Conservation (phyloP, 371 early-diverging fungal genomes). For the Lichtheimia ramosa region DNA sequence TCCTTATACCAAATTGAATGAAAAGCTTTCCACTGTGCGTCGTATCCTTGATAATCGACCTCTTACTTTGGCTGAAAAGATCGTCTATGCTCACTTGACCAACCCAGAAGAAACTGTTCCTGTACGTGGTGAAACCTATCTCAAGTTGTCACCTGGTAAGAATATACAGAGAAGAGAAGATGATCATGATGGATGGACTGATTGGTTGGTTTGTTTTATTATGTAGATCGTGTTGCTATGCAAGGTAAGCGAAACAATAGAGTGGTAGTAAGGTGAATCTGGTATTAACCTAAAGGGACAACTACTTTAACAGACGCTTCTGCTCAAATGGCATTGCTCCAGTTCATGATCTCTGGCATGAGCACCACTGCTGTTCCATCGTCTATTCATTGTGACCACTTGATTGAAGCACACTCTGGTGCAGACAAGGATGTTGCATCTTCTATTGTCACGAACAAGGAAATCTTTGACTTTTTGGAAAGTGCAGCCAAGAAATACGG, state of each 20-base stretch:
- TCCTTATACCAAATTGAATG: conserved; percentile 56
- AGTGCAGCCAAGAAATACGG: conserved; percentile 82
- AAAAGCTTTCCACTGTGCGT: conserved; percentile 55
- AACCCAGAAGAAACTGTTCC: conserved; percentile 72
- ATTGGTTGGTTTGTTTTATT: background rate
- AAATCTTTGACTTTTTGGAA: conserved; percentile 85
- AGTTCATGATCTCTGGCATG: conserved; percentile 91
- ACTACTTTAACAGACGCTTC: conserved; percentile 67
- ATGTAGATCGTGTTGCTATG: conserved; percentile 77
- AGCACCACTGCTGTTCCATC: conserved; percentile 85
- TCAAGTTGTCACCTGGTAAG: conserved; percentile 72
- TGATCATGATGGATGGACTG: background rate
- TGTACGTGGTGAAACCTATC: conserved; percentile 68
- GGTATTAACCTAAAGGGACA: background rate
- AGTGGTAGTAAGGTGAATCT: background rate
- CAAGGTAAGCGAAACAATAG: conserved; percentile 45
- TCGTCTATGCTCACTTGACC: conserved; percentile 91
- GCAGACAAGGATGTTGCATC: conserved; percentile 72
- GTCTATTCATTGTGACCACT: conserved; percentile 92
- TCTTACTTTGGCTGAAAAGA: conserved; percentile 92
- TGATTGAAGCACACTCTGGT: conserved; percentile 82
- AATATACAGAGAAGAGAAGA: background rate
- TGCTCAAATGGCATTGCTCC: conserved; percentile 89
- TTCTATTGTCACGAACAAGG: conserved; percentile 73
- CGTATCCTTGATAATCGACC: conserved; percentile 60